Percentiles rank a stretch among this genome's conserved stretches.
These are phyloP conservation scores for Pseudogymnoascus sp. DNA, from an alignment of 2,329 filamentous ascomycete genomes.

Conservation along the genomic window DNA sequence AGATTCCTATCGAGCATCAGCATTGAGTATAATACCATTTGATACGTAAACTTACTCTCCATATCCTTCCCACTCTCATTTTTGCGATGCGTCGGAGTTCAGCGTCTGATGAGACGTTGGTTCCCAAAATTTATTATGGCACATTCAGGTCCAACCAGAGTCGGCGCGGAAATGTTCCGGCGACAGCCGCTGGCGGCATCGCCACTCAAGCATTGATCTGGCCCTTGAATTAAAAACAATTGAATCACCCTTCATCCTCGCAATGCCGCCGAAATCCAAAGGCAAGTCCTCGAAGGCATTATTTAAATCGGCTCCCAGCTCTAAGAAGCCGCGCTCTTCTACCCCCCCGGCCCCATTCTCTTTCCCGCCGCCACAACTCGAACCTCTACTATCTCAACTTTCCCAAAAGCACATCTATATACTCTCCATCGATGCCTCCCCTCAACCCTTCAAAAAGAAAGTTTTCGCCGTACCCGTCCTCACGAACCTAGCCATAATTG, in stretches of 20 bases:
- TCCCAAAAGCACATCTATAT: constrained; percentile 69
- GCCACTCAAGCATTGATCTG: background rate
- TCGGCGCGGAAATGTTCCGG: constrained; percentile 9
- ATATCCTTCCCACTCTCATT: constrained; percentile 27
- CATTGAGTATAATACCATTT: background rate
- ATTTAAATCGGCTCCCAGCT: background rate
- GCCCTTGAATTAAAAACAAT: background rate
- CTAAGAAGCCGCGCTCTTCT: constrained; percentile 11
- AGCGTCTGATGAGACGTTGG: constrained; percentile 5
- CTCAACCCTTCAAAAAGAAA: constrained; percentile 64
- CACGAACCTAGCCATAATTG: constrained; percentile 63
- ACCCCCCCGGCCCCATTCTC: constrained; percentile 59
- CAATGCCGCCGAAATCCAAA: constrained; percentile 1
- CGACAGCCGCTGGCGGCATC: background rate
- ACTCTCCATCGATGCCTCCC: constrained; percentile 69
- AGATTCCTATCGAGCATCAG: constrained; percentile 20
- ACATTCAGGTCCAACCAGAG: constrained; percentile 4
- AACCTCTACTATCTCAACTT: constrained; percentile 59
- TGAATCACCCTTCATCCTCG: background rate
- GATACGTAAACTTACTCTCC: constrained; percentile 20
- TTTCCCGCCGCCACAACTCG: constrained; percentile 53
- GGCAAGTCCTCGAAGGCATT: background rate
- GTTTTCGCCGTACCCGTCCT: constrained; percentile 73
- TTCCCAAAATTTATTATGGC: constrained; percentile 14
- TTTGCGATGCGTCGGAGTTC: constrained; percentile 13